phyloP scores from a whole-genome alignment of 208 protist species.

The Borovskyia barvae region DNA sequence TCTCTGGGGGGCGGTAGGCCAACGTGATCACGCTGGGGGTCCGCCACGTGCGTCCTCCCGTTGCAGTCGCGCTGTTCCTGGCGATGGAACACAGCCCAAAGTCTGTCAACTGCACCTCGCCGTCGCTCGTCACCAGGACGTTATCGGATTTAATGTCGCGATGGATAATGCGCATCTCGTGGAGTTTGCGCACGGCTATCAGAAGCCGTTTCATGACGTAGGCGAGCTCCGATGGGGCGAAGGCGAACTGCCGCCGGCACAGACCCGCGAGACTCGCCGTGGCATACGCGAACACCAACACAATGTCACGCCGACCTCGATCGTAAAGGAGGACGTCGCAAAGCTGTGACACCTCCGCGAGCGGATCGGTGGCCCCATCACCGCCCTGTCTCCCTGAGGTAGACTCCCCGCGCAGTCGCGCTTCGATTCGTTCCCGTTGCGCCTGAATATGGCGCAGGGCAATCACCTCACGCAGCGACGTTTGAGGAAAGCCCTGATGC shows the following conservation, averaged over 20 bases:
- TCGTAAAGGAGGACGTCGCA: conserved; percentile 78
- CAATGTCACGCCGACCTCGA: conserved; percentile 60
- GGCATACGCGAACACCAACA: conserved; percentile 78
- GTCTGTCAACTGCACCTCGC: conserved; percentile 72
- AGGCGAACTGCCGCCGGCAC: conserved; percentile 54
- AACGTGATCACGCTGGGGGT: conserved; percentile 95
- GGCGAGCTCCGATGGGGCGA: conserved; percentile 57
- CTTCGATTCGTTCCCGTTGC: conserved; percentile 42
- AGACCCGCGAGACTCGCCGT: conserved; percentile 70
- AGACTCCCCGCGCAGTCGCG: conserved; percentile 4
- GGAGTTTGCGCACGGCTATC: conserved; percentile 56
- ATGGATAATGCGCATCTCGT: conserved; percentile 89
- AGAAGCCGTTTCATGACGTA: conserved; percentile 78
- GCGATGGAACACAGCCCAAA: conserved; percentile 84
- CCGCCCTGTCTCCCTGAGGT: background rate
- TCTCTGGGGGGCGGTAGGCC: conserved; percentile 95
- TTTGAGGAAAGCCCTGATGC: conserved; percentile 87
- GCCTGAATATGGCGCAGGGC: conserved; percentile 71
- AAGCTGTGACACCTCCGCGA: conserved; percentile 66
- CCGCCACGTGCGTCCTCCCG: conserved; percentile 28
- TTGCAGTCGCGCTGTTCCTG: conserved; percentile 1
- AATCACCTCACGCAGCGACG: conserved; percentile 85
- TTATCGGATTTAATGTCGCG: conserved; percentile 92
- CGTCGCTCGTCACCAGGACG: conserved; percentile 65
- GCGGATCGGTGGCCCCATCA: conserved; percentile 26